Base-by-base conservation (phyloP, 169 alveolate species). In the Cryptosporidium parvum region DNA sequence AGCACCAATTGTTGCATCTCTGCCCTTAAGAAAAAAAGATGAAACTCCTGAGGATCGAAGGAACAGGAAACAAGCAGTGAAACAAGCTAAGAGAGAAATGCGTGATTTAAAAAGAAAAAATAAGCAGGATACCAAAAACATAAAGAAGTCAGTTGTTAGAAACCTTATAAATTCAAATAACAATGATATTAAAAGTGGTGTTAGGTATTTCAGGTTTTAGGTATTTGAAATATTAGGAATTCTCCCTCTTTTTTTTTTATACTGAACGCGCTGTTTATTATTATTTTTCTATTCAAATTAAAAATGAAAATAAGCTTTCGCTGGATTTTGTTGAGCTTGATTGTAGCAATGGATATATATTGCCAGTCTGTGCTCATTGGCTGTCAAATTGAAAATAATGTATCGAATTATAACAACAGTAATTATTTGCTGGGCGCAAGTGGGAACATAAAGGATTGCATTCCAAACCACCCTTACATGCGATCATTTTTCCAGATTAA, bases 11-110 rank as follows among this genome's bases (percentile, higher is more conserved):
- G 26, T 16, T n/a, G 1, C 31, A 61, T 44, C 86, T 6, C 69
- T 84, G 35, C 86, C 94, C 21, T 72, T 80, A 10, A 75, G 96
- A 35, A 80, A 69, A 33, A 94, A 92, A 75, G 92, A 89, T 53
- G 97, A 95, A 89, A 94, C 97, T 6, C 70, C 93, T 7, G 97
- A 95, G 37, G 97, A 95, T 62, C 93, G 91, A 75, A 86, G 91
- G 33, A 95, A 92, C 42, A 56, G 97, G 29, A 95, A 95, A 69
- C 86, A 86, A 31, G 87, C 94, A 18, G 95, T 95, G 9, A 95
- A 94, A 29, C 93, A 93, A 48, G 96, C 97, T 0, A 95, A 92
- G 85, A 91, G 95, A 8, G 75, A 91, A 80, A 94, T 94, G 56
- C 69, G 94, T 33, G 93, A 93, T 58, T 37, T 95, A 86, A 95